phyloP scores from a whole-genome alignment of 2,329 filamentous ascomycete species.

The Penicillium sp. region DNA sequence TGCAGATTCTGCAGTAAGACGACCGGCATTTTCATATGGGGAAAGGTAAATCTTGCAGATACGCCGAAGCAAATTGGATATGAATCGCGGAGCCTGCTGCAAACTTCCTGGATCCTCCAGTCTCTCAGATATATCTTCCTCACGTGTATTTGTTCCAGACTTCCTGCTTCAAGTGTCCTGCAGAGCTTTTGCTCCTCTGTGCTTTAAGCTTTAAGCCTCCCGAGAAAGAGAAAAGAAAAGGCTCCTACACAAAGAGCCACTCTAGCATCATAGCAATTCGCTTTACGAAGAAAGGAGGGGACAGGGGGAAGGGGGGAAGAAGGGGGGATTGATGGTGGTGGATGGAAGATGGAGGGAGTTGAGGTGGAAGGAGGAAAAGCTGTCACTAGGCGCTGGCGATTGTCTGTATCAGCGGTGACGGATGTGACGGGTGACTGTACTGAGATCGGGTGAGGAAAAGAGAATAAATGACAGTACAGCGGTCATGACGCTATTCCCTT shows the following conservation, averaged over 20 bases:
- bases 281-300: slow-evolving; percentile 35
- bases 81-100: background rate
- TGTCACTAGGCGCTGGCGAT: slow-evolving; percentile 15
- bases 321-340: slow-evolving; percentile 13
- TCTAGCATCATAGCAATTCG: slow-evolving; percentile 37
- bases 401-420: slow-evolving; percentile 3
- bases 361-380: slow-evolving; percentile 23
- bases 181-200: slow-evolving; percentile 13
- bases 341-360: slow-evolving; percentile 14
- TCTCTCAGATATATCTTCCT: background rate
- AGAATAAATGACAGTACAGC: slow-evolving; percentile 10
- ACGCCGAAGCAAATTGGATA: background rate
- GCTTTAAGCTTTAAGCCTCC: slow-evolving; percentile 13
- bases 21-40: too few species aligned
- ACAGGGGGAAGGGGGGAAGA: slow-evolving; percentile 12
- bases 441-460: background rate
- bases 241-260: slow-evolving; percentile 37
- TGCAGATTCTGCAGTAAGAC: too few species aligned
- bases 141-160: slow-evolving; percentile 16
- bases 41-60: too few species aligned
- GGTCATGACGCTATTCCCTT: background rate
- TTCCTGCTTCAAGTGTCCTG: slow-evolving; percentile 12
- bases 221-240: slow-evolving; percentile 28
- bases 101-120: background rate
- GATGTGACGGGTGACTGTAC: background rate